Evolutionary conservation across 2,329 filamentous ascomycete species (phyloP), one percentile per base, ranked within the genome.

Genomic region (Trichoderma breve): DNA sequence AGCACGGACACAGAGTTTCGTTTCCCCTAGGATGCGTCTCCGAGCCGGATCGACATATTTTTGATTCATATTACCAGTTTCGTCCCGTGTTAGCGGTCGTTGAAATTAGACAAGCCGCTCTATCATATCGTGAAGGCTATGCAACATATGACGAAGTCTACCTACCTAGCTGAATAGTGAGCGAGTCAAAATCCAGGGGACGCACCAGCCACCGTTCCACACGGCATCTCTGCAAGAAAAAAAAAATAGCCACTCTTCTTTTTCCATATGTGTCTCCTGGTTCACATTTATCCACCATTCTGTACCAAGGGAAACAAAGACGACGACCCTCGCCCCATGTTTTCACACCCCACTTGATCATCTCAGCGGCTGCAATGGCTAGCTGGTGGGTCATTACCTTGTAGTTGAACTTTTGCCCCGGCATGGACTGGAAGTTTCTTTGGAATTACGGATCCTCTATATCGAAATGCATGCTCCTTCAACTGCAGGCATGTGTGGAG

Each of bases 361-460:
- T 61, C 55, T 57, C 62, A 34, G 28, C 61, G 62, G 58, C 39
- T 53, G 64, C 68, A 73, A 64, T 70, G 53, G 28, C 39, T 43
- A 51, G 64, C 39, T 43, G 32, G 64, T 61, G 43, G 26, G 63
- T 26, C 65, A 57, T 36, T 55, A 57, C 64, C 66, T 69, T 61
- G 57, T 61, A 51, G 34, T 47, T 21, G 65, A 32, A 58, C 39
- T 66, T 51, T 36, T n/a, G 14, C 30, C 63, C 28, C 8, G 30
- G 47, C 51, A 32, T 36, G 26, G 30, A 28, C 63, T 26, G 47
- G n/a, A 26, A 66, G 53, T 39, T 43, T 61, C 34, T 30, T 61
- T 61, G 55, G 24, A 28, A 58, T 51, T 68, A 57, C 51, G 34
- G 53, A 69, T 36, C 12, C 30, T 53, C 18, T 18, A 28, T 36